phyloP scores from a whole-genome alignment of 2,329 filamentous ascomycete species.

The Aspergillus ibericus region DNA sequence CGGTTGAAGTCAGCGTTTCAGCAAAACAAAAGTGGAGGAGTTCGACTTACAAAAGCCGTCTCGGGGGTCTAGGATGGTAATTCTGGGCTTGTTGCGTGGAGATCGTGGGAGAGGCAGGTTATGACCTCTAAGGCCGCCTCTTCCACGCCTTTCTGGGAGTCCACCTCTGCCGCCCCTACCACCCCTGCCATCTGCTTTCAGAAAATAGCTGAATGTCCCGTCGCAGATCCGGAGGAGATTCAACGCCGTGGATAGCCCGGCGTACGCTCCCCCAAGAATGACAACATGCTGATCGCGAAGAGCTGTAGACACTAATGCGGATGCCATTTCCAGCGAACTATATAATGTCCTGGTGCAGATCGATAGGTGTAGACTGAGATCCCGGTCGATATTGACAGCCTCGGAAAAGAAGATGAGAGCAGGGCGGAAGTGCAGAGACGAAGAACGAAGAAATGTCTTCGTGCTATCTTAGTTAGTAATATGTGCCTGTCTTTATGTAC shows the following conservation, averaged over 20 bases:
- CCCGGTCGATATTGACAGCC: no score
- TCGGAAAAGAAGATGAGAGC: background rate
- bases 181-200: background rate
- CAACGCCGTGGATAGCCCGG: constrained; percentile 64
- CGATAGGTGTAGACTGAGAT: background rate
- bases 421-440: no score
- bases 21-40: background rate
- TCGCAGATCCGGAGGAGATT: constrained; percentile 67
- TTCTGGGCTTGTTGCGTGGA: constrained; percentile 36
- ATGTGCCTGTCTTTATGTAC: background rate
- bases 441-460: no score
- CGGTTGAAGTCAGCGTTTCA: background rate
- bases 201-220: constrained; percentile 34
- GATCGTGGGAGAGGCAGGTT: background rate
- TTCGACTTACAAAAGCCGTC: constrained; percentile 69
- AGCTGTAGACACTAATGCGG: background rate
- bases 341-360: background rate
- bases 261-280: constrained; percentile 67
- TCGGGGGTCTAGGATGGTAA: constrained; percentile 71
- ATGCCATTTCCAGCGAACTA: background rate
- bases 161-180: background rate
- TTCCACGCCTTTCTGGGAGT: background rate
- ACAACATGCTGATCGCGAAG: background rate
- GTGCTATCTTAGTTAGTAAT: no score
- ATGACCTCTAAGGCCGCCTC: background rate